Conservation (phyloP, 768 basidiomycete genomes). For the Nidularia sp. region DNA sequence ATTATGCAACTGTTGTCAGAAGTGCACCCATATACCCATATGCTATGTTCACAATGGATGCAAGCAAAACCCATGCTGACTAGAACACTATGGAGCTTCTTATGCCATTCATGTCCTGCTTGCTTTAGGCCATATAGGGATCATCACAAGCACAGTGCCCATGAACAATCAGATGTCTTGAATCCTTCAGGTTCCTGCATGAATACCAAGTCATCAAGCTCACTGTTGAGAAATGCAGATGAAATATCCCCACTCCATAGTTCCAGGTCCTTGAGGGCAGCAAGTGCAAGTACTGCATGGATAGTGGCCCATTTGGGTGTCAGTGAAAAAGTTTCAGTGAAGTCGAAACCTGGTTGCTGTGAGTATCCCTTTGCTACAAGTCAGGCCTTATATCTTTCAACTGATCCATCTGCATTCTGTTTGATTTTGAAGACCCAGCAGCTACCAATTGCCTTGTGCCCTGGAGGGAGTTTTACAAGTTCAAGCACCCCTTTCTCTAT, state of each 20-base stretch:
- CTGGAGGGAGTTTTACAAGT: neutral
- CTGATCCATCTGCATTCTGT: neutral
- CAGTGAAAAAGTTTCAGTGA: neutral
- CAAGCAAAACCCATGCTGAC: slow-evolving; percentile 20
- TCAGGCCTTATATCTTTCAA: neutral
- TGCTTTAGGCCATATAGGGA: slow-evolving; percentile 41
- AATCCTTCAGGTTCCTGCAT: slow-evolving; percentile 23
- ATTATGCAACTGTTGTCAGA: slow-evolving; percentile 12
- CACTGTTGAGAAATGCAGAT: slow-evolving; percentile 11
- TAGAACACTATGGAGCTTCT: slow-evolving; percentile 18
- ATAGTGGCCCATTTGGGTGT: slow-evolving; percentile 10
- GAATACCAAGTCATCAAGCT: slow-evolving; percentile 19
- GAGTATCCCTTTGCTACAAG: slow-evolving; percentile 1
- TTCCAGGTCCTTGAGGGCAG: slow-evolving; percentile 20
- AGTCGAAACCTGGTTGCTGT: neutral
- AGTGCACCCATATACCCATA: neutral
- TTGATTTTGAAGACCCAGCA: slow-evolving; percentile 1
- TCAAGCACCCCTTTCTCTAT: neutral
- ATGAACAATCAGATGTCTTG: slow-evolving; percentile 3
- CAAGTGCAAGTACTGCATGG: slow-evolving; percentile 22
- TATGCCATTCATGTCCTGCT: slow-evolving; percentile 30
- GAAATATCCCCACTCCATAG: slow-evolving; percentile 27
- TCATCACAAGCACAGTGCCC: slow-evolving; percentile 19
- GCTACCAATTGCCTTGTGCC: neutral
- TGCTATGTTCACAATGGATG: slow-evolving; percentile 8